Percentiles rank a stretch among this genome's conserved stretches.
phyloP scores from a whole-genome alignment of 257 asterid species.

The Fraxinus excelsior region DNA sequence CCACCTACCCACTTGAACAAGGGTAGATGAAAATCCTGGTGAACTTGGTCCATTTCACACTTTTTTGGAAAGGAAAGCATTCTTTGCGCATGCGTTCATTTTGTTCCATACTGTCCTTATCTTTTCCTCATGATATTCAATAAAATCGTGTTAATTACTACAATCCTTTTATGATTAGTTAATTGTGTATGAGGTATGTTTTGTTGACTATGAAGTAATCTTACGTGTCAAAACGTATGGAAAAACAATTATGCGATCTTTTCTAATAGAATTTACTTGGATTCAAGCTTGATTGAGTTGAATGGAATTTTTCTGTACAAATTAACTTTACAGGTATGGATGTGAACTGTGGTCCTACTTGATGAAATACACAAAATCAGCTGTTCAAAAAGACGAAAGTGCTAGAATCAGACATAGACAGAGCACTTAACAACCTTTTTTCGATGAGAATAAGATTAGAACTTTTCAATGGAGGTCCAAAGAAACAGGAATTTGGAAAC shows the following conservation, averaged over 20 bases:
- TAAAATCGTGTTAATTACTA: too few species aligned
- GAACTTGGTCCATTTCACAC: too few species aligned
- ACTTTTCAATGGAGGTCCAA: constrained; percentile 57
- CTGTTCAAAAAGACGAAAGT: constrained; percentile 47
- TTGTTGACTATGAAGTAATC: too few species aligned
- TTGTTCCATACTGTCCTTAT: too few species aligned
- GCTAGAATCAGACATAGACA: constrained; percentile 50
- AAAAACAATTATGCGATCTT: not conserved
- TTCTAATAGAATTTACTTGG: not conserved
- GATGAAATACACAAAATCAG: constrained; percentile 47
- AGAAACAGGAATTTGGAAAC: constrained; percentile 42
- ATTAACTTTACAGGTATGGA: constrained; percentile 60
- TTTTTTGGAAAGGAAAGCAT: too few species aligned
- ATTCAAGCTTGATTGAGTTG: not conserved
- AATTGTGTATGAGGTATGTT: too few species aligned
- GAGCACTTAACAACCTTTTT: constrained; percentile 70
- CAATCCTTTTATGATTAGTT: too few species aligned
- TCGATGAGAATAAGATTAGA: constrained; percentile 67
- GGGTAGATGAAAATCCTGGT: too few species aligned
- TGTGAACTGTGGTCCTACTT: constrained; percentile 62
- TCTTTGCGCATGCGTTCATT: too few species aligned
- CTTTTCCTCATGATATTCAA: too few species aligned
- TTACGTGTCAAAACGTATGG: too few species aligned
- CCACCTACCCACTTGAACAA: too few species aligned
- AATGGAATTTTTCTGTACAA: not conserved